phyloP scores from a whole-genome alignment of 148 eudicot genomes.

The Dysphania ambrosioides region DNA sequence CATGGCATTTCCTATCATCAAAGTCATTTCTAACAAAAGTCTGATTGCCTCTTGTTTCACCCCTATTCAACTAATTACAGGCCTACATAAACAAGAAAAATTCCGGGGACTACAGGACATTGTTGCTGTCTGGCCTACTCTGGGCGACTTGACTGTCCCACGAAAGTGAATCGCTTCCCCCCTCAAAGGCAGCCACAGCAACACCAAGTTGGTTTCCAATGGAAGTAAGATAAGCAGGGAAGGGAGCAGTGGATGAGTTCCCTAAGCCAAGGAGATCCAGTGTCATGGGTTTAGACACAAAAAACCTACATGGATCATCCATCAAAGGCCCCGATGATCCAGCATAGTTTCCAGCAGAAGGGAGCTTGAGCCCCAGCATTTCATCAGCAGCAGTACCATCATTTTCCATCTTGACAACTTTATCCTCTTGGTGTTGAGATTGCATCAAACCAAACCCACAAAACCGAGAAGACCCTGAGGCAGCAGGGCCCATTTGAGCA shows the following conservation, averaged over 20 bases:
- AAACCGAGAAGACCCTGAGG: conserved; percentile 51
- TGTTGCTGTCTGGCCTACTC: conserved; percentile 13
- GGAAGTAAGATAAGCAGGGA: conserved; percentile 43
- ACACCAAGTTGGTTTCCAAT: conserved; percentile 32
- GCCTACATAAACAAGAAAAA: not conserved
- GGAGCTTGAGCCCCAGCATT: conserved; percentile 43
- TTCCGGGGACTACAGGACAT: conserved; percentile 10
- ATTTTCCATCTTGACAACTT: conserved; percentile 26
- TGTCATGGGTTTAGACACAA: conserved; percentile 49
- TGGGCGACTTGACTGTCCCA: conserved; percentile 15
- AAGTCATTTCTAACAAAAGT: not conserved
- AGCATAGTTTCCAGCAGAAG: conserved; percentile 18
- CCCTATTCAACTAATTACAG: not conserved
- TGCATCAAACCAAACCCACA: conserved; percentile 44
- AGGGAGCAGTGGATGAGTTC: conserved; percentile 31
- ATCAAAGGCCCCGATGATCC: conserved; percentile 31
- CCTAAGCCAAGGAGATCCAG: conserved; percentile 71
- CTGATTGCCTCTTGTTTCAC: not conserved
- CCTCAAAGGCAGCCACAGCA: conserved; percentile 28
- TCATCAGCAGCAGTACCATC: conserved; percentile 17
- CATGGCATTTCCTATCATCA: no score
- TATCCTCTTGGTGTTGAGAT: conserved; percentile 14
- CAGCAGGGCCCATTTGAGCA: conserved; percentile 59
- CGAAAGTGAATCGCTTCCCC: not conserved
- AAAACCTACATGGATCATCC: conserved; percentile 34